Evolutionary conservation across 768 basidiomycete species (phyloP).

Genomic region (Termitomyces bulborhizus): DNA sequence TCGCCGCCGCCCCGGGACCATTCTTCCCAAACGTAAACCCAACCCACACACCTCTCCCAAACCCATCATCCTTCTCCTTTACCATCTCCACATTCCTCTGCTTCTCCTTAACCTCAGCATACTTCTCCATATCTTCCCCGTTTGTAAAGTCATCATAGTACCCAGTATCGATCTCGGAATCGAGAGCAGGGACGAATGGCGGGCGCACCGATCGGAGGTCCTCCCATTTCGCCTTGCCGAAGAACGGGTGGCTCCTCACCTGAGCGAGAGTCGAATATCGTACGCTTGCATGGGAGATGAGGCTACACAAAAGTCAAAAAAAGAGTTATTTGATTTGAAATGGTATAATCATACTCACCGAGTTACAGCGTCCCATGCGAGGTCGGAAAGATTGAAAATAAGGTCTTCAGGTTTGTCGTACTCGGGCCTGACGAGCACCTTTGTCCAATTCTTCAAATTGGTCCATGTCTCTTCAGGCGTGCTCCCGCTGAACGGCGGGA

Average conservation of each 20-base stretch:
- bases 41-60: slow-evolving; percentile 78
- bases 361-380: slow-evolving; percentile 92
- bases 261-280: slow-evolving; percentile 73
- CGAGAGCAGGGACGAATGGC: slow-evolving; percentile 92
- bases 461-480: slow-evolving; percentile 99
- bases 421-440: slow-evolving; percentile 85
- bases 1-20: slow-evolving; percentile 56
- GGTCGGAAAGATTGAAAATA: slow-evolving; percentile 91
- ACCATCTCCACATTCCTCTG: slow-evolving; percentile 91
- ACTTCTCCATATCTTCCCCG: slow-evolving; percentile 95
- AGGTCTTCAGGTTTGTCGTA: slow-evolving; percentile 95
- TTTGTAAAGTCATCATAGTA: slow-evolving; percentile 92
- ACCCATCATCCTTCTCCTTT: slow-evolving; percentile 77
- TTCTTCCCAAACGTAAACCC: slow-evolving; percentile 92
- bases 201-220: slow-evolving; percentile 69
- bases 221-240: slow-evolving; percentile 69
- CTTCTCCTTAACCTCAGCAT: slow-evolving; percentile 97
- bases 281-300: slow-evolving; percentile 82
- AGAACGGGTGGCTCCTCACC: slow-evolving; percentile 79
- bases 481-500: slow-evolving; percentile 95
- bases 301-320: slow-evolving; percentile 29
- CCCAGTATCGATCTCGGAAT: slow-evolving; percentile 91
- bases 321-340: not conserved
- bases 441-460: slow-evolving; percentile 96
- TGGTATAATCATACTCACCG: slow-evolving; percentile 37